These are phyloP conservation scores for Immersiella caudata DNA, from an alignment of 495 filamentous ascomycete genomes.

Conservation along the genomic window DNA sequence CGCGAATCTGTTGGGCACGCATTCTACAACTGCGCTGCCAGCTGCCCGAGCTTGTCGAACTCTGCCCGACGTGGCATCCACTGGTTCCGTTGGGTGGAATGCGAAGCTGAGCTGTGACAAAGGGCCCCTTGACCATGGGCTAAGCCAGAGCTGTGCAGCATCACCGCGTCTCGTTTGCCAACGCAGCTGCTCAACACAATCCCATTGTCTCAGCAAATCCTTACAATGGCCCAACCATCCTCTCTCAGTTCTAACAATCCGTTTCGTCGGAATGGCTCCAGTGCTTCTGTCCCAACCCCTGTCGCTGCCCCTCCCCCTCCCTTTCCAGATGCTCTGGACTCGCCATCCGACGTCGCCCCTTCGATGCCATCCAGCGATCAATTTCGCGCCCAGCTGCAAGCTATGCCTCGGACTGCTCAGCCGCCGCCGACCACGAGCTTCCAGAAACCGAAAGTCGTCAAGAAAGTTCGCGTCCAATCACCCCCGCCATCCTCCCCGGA, in stretches of 20 bases:
- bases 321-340: constrained; percentile 20
- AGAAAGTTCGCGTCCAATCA: constrained; percentile 60
- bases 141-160: constrained; percentile 20
- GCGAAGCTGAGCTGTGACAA: constrained; percentile 21
- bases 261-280: constrained; percentile 46
- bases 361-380: constrained; percentile 34
- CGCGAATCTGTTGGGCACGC: background rate
- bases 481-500: constrained; percentile 57
- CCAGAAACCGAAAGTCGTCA: constrained; percentile 51
- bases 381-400: constrained; percentile 35
- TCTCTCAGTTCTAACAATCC: constrained; percentile 52
- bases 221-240: constrained; percentile 36
- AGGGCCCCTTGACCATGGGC: constrained; percentile 31
- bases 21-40: background rate
- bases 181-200: background rate
- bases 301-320: constrained; percentile 25
- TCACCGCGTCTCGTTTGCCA: constrained; percentile 13
- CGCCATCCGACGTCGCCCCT: constrained; percentile 27
- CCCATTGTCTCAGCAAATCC: background rate
- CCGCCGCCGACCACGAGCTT: constrained; percentile 44
- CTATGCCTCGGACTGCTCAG: constrained; percentile 33
- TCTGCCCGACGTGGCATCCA: constrained; percentile 9
- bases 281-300: constrained; percentile 18
- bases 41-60: constrained; percentile 8
- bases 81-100: constrained; percentile 11